A percentile compares a stretch with the other conserved stretches of the same genome.
Evolutionary conservation across 1,139 yeast genomes (phyloP).

Genomic region (Magnusiomyces suaveolens): DNA sequence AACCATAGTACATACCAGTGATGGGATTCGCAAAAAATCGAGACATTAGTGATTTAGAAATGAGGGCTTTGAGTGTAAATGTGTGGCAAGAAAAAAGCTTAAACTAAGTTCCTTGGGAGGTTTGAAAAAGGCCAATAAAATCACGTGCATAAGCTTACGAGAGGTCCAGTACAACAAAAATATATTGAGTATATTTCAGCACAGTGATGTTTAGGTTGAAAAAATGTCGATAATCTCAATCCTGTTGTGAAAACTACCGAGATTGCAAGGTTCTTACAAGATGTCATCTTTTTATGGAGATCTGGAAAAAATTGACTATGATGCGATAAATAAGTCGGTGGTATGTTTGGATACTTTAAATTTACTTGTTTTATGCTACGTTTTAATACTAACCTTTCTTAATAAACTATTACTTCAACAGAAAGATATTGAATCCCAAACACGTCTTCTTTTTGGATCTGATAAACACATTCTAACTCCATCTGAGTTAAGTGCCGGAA

Average conservation of each 20-base stretch:
- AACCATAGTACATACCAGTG: slow-evolving; percentile 11
- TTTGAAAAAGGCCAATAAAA: no score
- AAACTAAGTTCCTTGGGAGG: neutral
- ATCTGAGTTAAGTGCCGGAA: neutral
- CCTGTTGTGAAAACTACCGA: no score
- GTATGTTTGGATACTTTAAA: neutral
- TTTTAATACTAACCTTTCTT: neutral
- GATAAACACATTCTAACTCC: neutral
- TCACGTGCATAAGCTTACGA: no score
- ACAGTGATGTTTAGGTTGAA: neutral
- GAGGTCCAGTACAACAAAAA: neutral
- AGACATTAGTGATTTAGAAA: slow-evolving; percentile 10
- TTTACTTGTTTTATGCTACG: neutral
- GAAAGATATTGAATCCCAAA: neutral
- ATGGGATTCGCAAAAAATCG: slow-evolving; percentile 14
- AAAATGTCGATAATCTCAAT: neutral
- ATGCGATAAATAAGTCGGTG: neutral
- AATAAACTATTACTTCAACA: no score
- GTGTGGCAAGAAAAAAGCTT: neutral
- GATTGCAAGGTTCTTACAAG: no score
- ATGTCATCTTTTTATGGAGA: slow-evolving; percentile 2
- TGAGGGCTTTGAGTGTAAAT: neutral
- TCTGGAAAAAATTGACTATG: slow-evolving; percentile 1
- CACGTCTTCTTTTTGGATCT: neutral
- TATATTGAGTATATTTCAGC: neutral